Conservation (phyloP, 1,284 basidiomycete genomes). For the Anthracocystis walkeri region DNA sequence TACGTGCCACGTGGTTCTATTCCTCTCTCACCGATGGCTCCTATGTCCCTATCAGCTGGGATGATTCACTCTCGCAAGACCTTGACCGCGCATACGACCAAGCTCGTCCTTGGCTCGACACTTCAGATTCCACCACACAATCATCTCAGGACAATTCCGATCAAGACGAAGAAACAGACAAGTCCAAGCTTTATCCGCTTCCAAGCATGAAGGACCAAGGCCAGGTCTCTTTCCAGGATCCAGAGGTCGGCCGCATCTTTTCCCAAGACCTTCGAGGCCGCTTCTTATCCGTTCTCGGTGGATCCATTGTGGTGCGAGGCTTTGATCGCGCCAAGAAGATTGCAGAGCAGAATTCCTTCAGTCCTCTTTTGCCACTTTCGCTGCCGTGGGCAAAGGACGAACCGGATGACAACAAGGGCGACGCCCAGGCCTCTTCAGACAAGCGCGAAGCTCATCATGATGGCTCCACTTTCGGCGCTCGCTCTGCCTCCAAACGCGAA, state of each 20-base stretch:
- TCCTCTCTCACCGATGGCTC: slow-evolving; percentile 56
- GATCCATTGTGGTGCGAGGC: slow-evolving; percentile 61
- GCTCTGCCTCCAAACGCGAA: slow-evolving; percentile 30
- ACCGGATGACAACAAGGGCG: slow-evolving; percentile 1
- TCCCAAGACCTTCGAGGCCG: slow-evolving; percentile 53
- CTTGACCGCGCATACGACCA: slow-evolving; percentile 68
- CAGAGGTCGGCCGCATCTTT: slow-evolving; percentile 69
- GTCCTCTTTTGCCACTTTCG: slow-evolving; percentile 30
- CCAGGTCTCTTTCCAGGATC: slow-evolving; percentile 62
- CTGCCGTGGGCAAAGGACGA: slow-evolving; percentile 48
- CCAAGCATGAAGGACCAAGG: slow-evolving; percentile 64
- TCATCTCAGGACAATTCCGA: slow-evolving; percentile 7
- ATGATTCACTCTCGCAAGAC: slow-evolving; percentile 63
- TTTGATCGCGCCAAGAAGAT: slow-evolving; percentile 56
- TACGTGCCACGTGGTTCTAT: slow-evolving; percentile 70
- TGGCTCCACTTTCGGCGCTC: slow-evolving; percentile 40
- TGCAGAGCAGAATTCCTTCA: slow-evolving; percentile 37
- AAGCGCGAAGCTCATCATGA: slow-evolving; percentile 18
- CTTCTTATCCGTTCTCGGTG: slow-evolving; percentile 60
- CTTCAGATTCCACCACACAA: slow-evolving; percentile 21
- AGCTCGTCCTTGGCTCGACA: slow-evolving; percentile 66
- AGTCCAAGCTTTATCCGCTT: slow-evolving; percentile 48
- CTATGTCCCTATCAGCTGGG: slow-evolving; percentile 61
- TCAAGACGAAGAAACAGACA: slow-evolving; percentile 44
- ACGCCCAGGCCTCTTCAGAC: slow-evolving; percentile 8